Base-by-base conservation (phyloP, 306 rosid genomes). In the Vachellia collinsii region DNA sequence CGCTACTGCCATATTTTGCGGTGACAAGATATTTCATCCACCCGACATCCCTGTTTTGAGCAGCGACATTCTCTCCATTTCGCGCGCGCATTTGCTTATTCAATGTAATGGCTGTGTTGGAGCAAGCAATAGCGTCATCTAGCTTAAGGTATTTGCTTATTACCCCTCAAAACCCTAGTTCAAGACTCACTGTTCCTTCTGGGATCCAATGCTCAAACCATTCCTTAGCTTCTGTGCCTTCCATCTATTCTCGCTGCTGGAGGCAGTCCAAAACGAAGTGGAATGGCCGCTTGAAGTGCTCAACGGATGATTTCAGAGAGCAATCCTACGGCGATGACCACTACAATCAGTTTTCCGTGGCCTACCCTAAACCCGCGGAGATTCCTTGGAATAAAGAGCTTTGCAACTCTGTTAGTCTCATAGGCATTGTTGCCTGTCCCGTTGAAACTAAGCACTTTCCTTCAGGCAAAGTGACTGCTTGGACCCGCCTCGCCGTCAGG, bases 311-410 rank as follows among this genome's bases (percentile, higher is more conserved):
- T 58, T 54, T 79, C 77, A n/a, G n/a, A 17, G 76, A 71, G 8
- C 61, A 47, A 47, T 71, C 51, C 43, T 47, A 71, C 75, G 58
- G 69, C 74, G 68, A 29, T 72, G 70, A 68, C 77, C 64, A 17
- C 70, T 47, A 43, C 70, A 62, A 43, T 67, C 85, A 83, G 37
- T 68, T 7, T 82, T 7, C 87, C 11, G 83, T 53, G 59, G 29
- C 85, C 3, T 93, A 82, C 83, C 90, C 94, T 54, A 89, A 83
- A 73, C 99, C 97, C 13, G 4, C 89, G 3, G 98, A 90, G 86
- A 85, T 95, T 73, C 92, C 74, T n/a, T 95, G 99, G 99, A 89
- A 83, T 79, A 95, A 93, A 85, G 99, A 95, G 74, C 91, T 91
- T 8, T 85, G 91, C 39, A 95, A 95, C 81, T 77, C 92, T 44